Evolutionary conservation across 2,329 filamentous ascomycete species (phyloP), one percentile per base, ranked within the genome.

Genomic region (Chaetomium sp.): DNA sequence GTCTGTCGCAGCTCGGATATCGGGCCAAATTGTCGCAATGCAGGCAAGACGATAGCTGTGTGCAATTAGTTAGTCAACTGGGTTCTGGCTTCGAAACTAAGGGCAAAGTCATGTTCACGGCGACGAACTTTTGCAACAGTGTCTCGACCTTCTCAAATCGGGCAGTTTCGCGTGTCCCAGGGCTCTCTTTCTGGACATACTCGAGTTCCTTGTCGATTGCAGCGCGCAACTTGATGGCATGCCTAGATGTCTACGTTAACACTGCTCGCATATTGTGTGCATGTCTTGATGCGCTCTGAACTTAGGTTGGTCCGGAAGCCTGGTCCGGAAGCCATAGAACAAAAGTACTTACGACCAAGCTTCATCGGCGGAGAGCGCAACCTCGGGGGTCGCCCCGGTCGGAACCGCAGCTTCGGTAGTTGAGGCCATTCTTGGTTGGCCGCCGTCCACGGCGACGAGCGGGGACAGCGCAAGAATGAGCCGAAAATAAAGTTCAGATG

Each of bases 11-110:
- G 80, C 83, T 61, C 82, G 76, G 66, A 89, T 84, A 70, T 95
- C 85, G 67, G 80, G 73, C 67, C 90, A 88, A 57, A 92, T 84
- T 55, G 84, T 81, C 61, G 80, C 79, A 67, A 91, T 84, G 68
- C 86, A 91, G 57, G 81, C 79, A 49, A 84, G 74, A 62, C 89
- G 89, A 69, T 60, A 65, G 52, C 59, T 64, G 64, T 27, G 37
- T 3, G 7, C 3, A 12, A 32, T 14, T 45, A 54, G 53, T 58
- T 58, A 53, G 57, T 38, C 51, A 51, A 56, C 40, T 27, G 19
- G 19, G 19, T 27, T 44, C 48, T 50, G 34, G 46, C 51, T 3
- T 27, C 5, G n/a, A 47, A 6, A 43, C 49, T 14, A n/a, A 27
- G 14, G 4, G 11, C 14, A 11, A 32, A 41, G 19, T 27, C 19